phyloP scores from a whole-genome alignment of 73 alveolate genomes.

The Paramecium sexaurelia region DNA sequence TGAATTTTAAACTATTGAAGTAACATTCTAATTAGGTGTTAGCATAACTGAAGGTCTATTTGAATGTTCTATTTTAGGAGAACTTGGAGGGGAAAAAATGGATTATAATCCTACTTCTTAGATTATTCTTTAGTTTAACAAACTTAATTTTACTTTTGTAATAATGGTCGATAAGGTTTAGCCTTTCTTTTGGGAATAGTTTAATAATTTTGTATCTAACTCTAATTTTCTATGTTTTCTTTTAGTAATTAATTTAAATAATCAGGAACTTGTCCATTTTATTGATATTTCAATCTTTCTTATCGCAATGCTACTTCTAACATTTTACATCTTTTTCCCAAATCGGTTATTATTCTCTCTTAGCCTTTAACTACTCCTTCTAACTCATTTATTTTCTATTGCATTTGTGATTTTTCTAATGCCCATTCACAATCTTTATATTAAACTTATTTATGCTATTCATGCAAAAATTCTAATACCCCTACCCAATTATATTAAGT shows the following conservation, averaged over 20 bases:
- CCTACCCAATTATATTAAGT: conserved; percentile 46
- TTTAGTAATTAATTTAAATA: background rate
- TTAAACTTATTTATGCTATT: conserved; percentile 42
- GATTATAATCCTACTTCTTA: conserved; percentile 42
- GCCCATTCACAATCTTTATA: conserved; percentile 59
- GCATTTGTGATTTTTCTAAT: conserved; percentile 30
- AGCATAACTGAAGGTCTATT: conserved; percentile 52
- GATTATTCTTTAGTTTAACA: background rate
- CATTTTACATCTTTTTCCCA: conserved; percentile 52
- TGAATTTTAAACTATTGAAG: conserved; percentile 14
- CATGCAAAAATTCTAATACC: conserved; percentile 46
- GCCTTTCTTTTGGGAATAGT: conserved; percentile 53
- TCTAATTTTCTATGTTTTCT: background rate
- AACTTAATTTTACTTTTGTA: background rate
- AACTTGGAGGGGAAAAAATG: conserved; percentile 38
- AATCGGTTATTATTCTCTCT: conserved; percentile 34
- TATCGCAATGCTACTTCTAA: conserved; percentile 47
- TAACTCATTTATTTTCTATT: conserved; percentile 21
- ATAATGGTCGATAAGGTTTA: conserved; percentile 46
- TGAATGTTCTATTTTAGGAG: conserved; percentile 50
- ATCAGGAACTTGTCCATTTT: conserved; percentile 9
- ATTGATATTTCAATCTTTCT: conserved; percentile 50
- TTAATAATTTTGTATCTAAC: background rate
- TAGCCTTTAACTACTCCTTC: conserved; percentile 42
- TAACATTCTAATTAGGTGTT: conserved; percentile 43